Evolutionary conservation across 331 rosid genomes (phyloP), one percentile per base, ranked within the genome.

Genomic region (Malus hybrid): DNA sequence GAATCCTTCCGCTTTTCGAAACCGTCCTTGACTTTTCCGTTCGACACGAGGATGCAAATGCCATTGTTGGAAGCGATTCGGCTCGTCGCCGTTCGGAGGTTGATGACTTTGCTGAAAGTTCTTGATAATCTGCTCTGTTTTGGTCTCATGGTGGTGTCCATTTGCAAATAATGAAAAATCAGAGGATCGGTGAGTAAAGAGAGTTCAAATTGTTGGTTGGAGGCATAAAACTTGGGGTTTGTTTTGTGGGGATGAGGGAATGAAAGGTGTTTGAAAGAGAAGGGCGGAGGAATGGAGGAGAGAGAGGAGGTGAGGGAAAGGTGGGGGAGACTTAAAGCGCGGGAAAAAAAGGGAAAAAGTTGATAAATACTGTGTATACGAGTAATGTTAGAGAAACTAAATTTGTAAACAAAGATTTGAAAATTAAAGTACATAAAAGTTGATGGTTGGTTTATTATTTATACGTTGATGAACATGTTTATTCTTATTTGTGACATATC

Each of bases 81-180:
- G 1, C 79, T 88, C 1, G 93, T 72, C 2, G 93, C 94, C 7
- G 82, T 80, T 77, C 85, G 70, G 61, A 90, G 88, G 42, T 75
- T 89, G 15, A 94, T 86, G 36, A 94, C 92, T 73, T 85, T 92
- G 79, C 84, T 92, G 55, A 94, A 86, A 2, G 90, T 89, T 72
- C 80, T 86, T 2, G 89, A 83, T 0, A 92, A 60, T 80, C 79
- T 90, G 80, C 92, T 86, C 74, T 79, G 84, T 84, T 84, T 90
- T 64, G 96, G 87, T 64, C 83, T 87, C 18, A 75, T 19, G 20
- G 90, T 85, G 66, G 90, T 86, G 66, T 92, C 97, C 99, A 94
- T 94, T 62, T 69, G 61, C 59, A 56, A 70, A 27, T 7, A 19
- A 3, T 15, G 29, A 5, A 46, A 67, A 44, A 4, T 46, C 27